phyloP scores from a whole-genome alignment of 768 basidiomycete species.

The Termitomyces sp. region DNA sequence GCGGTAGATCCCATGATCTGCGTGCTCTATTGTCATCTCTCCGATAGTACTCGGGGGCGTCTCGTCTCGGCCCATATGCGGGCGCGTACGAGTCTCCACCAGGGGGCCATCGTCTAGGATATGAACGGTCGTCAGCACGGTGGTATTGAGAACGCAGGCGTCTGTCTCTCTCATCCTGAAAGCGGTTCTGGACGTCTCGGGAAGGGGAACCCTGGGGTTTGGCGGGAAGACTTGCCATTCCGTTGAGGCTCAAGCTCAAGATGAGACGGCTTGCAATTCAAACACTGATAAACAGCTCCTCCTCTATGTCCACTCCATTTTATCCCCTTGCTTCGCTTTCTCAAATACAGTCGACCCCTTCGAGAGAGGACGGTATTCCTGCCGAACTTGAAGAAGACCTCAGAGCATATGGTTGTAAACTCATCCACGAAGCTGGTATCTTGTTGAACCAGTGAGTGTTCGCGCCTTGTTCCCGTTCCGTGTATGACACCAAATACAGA shows the following conservation, averaged over 20 bases:
- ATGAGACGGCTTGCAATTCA: background rate
- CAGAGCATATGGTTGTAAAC: constrained; percentile 85
- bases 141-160: constrained; percentile 19
- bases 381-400: constrained; percentile 81
- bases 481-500: constrained; percentile 31
- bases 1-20: constrained; percentile 12
- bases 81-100: constrained; percentile 27
- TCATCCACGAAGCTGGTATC: constrained; percentile 93
- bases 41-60: constrained; percentile 9
- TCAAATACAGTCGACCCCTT: constrained; percentile 79
- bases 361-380: constrained; percentile 77
- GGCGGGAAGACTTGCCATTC: constrained; percentile 36
- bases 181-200: constrained; percentile 12
- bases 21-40: constrained; percentile 1
- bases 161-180: constrained; percentile 24
- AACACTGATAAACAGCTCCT: constrained; percentile 11
- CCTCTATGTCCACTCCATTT: constrained; percentile 42
- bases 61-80: constrained; percentile 21
- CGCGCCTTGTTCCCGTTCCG: background rate
- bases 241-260: background rate
- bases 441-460: constrained; percentile 77
- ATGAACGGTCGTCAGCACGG: constrained; percentile 1
- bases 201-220: constrained; percentile 22
- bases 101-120: constrained; percentile 13
- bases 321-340: constrained; percentile 80